Evolutionary conservation across 768 basidiomycete species (phyloP).

Genomic region (Boletellus sp.): DNA sequence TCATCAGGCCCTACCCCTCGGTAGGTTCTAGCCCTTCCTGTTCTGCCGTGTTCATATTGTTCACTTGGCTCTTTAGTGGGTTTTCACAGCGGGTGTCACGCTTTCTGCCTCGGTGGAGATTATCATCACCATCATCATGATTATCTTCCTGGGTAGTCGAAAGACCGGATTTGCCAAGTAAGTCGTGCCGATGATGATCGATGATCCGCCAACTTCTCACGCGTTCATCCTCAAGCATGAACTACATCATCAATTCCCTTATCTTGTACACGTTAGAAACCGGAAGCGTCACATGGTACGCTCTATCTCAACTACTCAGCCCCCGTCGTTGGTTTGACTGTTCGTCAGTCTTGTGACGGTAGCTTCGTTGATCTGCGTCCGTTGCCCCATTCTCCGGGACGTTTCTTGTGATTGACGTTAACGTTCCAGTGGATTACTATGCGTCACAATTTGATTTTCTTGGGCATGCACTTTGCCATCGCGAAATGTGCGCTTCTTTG

Average conservation of each 20-base stretch:
- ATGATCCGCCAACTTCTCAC: not conserved
- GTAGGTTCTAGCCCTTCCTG: constrained; percentile 3
- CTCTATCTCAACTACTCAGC: not conserved
- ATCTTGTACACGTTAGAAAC: constrained; percentile 53
- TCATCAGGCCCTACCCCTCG: constrained; percentile 31
- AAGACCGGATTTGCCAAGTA: constrained; percentile 32
- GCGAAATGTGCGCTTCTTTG: constrained; percentile 25
- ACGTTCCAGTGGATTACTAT: constrained; percentile 27
- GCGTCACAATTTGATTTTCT: constrained; percentile 35
- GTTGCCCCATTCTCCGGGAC: not conserved
- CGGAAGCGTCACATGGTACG: constrained; percentile 45
- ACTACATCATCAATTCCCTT: constrained; percentile 45
- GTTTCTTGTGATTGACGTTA: not conserved
- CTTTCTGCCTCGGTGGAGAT: constrained; percentile 33
- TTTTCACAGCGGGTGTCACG: constrained; percentile 30
- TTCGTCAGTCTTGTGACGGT: constrained; percentile 28
- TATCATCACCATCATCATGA: constrained; percentile 30
- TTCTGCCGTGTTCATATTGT: not conserved
- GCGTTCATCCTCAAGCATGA: constrained; percentile 33
- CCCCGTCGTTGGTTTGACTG: not conserved
- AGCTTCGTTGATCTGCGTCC: constrained; percentile 32
- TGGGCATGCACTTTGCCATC: constrained; percentile 35
- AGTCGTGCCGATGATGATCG: not conserved
- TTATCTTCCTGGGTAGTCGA: constrained; percentile 31
- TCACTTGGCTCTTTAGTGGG: constrained; percentile 20